Conservation (phyloP, 2,329 filamentous ascomycete species). For the Fusarium illudens region DNA sequence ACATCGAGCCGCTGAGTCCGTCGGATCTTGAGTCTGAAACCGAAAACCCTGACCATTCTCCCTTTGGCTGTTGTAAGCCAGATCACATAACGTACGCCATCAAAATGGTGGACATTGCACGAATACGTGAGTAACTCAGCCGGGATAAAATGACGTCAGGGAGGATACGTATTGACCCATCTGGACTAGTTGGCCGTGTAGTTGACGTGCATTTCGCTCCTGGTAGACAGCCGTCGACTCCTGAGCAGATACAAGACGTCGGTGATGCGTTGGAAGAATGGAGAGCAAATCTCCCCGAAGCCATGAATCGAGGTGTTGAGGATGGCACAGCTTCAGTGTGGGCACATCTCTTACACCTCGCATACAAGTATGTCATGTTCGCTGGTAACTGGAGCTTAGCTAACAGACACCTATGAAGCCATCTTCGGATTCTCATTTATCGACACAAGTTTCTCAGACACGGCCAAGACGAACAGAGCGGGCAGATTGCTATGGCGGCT, state of each 20-base stretch:
- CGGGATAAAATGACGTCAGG: too few species aligned
- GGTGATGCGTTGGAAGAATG: conserved; percentile 46
- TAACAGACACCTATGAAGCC: conserved; percentile 28
- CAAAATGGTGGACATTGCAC: conserved; percentile 51
- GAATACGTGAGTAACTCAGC: conserved; percentile 40
- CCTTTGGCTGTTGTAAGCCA: conserved; percentile 43
- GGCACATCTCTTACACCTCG: conserved; percentile 49
- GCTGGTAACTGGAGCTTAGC: background rate
- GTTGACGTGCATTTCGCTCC: conserved; percentile 50
- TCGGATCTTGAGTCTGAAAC: conserved; percentile 46
- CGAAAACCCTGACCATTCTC: conserved; percentile 27
- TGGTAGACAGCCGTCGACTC: conserved; percentile 42
- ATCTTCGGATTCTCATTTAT: conserved; percentile 49
- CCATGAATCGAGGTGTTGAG: conserved; percentile 43
- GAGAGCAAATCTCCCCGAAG: conserved; percentile 46
- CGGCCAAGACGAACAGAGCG: conserved; percentile 38
- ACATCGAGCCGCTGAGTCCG: conserved; percentile 47
- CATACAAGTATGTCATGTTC: conserved; percentile 45
- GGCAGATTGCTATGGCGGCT: conserved; percentile 44
- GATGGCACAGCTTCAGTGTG: conserved; percentile 48
- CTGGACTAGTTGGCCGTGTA: conserved; percentile 43
- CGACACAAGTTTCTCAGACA: conserved; percentile 46
- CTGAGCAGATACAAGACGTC: conserved; percentile 42
- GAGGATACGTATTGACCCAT: background rate
- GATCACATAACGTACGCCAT: conserved; percentile 49